Percentiles rank a stretch among this genome's conserved stretches.
Conservation (phyloP, 805 yeast species). For the Candida dajiaensis region DNA sequence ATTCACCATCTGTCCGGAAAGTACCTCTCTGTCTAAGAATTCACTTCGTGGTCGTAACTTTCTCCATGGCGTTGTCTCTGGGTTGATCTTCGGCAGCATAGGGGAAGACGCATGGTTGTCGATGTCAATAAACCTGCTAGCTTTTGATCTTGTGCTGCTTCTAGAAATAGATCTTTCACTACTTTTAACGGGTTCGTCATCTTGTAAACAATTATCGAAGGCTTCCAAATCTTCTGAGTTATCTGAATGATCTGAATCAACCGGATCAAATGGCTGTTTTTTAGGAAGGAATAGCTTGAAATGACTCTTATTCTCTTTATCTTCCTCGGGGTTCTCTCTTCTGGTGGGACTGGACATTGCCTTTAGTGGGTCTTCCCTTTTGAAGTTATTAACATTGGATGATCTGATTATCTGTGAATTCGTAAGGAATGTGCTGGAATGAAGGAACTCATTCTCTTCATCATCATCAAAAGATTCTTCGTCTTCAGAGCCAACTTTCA, state of each 20-base stretch:
- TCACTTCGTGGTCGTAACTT: conserved; percentile 19
- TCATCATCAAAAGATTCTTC: conserved; percentile 6
- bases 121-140: conserved; percentile 19
- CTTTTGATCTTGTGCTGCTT: conserved; percentile 3
- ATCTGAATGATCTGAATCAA: conserved; percentile 4
- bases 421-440: conserved; percentile 24
- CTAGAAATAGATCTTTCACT: neutral
- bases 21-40: conserved; percentile 6
- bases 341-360: conserved; percentile 18
- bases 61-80: conserved; percentile 34
- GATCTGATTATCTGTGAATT: conserved; percentile 22
- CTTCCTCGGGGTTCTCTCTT: conserved; percentile 3
- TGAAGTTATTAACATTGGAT: conserved; percentile 15
- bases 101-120: conserved; percentile 24
- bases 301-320: conserved; percentile 3
- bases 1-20: neutral
- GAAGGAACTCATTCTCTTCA: conserved; percentile 17
- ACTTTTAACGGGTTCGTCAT: conserved; percentile 6
- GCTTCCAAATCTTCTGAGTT: conserved; percentile 2
- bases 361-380: conserved; percentile 1
- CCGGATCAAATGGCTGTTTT: neutral
- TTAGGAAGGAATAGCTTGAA: conserved; percentile 9
- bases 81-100: conserved; percentile 28
- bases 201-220: conserved; percentile 16
- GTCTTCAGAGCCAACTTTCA: neutral